Evolutionary conservation across 768 basidiomycete species (phyloP), one percentile per base, ranked within the genome.

Genomic region (Termitomyces sp.): DNA sequence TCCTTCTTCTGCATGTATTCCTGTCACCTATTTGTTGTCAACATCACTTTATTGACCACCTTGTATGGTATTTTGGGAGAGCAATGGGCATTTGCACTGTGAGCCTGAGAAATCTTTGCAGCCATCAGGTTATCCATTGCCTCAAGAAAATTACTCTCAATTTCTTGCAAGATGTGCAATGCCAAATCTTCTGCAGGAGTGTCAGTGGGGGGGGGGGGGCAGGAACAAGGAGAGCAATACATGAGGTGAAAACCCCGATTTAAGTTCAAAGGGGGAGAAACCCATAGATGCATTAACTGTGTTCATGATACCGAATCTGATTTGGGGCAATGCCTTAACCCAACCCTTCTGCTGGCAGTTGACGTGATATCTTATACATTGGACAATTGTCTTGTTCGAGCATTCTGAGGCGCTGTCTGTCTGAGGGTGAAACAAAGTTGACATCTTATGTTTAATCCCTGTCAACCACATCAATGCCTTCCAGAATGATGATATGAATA

Each of bases 271-370:
- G 0, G 57, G 61, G 0, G 67, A 67, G 53, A 70, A 69, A 0
- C 69, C 67, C 0, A 72, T 74, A 0, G 69, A 68, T 0, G 58
- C 32, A 44, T 74, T 74, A 0, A 70, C 59, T 0, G 67, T 65
- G 44, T 70, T 71, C 66, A 75, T 76, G 7, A 75, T 49, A 9
- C 65, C 40, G 56, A 76, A 76, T 3, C 63, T 55, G 0, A 74
- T 57, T 0, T 30, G 42, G 0, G 69, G 72, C 0, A 75, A 53
- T 0, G 67, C 61, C 0, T 32, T 14, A 0, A 64, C 65, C 75
- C 75, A 76, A 1, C 67, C 71, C 1, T 40, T 59, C 33, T 73
- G 67, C 22, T 66, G 64, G 1, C 58, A 20, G 8, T 66, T 55
- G 14, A 69, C 65, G 62, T 64, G 60, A 45, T 59, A 72, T 69